Evolutionary conservation across 1,284 basidiomycete species (phyloP), one percentile per base, ranked within the genome.

Genomic region (Melanopsichium pennsylvanicum): DNA sequence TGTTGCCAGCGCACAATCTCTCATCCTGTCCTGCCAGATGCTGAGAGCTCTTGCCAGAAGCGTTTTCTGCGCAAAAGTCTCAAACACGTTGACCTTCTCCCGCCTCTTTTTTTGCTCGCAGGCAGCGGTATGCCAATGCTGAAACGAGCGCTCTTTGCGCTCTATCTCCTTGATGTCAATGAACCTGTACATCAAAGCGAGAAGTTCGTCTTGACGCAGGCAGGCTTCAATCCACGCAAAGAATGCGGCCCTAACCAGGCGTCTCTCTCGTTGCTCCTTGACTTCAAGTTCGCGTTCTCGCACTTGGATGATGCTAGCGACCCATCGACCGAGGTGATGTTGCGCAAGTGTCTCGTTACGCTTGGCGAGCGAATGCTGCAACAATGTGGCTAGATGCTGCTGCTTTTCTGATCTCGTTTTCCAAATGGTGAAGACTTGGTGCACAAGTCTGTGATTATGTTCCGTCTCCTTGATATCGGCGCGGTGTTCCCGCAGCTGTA

Each of bases 91-190:
- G 16, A 35, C 60, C 21, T 56, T 47, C 27, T 57, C 44, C 5
- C 60, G 43, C 21, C 60, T 46, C 12, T 48, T 34, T 21, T 47
- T 55, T 5, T 51, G 35, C 36, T 41, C 41, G 7, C 61, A 38
- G 15, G 60, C 59, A 13, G 22, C 12, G 4, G 18, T 34, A 13
- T 70, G 44, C 72, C 72, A 74, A 25, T 33, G 36, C 8, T 16
- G 8, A 16, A 74, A 72, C 1, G 35, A 41, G 13, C 51, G 42
- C 32, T 40, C 42, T 41, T 50, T 43, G 1, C 37, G 13, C 2
- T 60, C 66, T 32, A 67, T 70, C 33, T 54, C 44, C 36, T 74
- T 74, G 44, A 74, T 63, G 48, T 74, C 72, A 23, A 61, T 29
- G 18, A 62, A 73, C 50, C 70, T 73, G 49, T 73, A 55, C 46